Conservation (phyloP, 768 basidiomycete genomes). For the Tephrocybe sp. region DNA sequence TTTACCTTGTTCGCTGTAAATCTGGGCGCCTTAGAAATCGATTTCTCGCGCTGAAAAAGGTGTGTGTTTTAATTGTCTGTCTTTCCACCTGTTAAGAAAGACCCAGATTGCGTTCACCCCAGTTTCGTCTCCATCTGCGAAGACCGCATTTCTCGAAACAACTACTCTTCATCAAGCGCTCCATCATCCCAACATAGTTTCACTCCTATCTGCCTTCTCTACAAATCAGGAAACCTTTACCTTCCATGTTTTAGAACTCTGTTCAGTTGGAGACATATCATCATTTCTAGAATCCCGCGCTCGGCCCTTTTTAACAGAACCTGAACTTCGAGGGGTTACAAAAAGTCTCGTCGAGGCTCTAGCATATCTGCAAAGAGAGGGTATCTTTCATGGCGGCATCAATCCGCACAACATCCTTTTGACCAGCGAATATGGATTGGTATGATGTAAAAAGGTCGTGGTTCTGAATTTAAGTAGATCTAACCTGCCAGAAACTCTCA, state of each 20-base stretch:
- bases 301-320: conserved; percentile 25
- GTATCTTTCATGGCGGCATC: conserved; percentile 43
- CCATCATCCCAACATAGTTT: conserved; percentile 47
- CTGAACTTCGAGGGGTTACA: conserved; percentile 33
- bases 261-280: conserved; percentile 35
- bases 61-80: conserved; percentile 12
- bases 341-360: conserved; percentile 41
- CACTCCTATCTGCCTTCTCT: conserved; percentile 39
- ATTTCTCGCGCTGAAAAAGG: conserved; percentile 42
- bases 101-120: background rate
- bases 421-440: conserved; percentile 34
- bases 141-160: conserved; percentile 10
- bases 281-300: conserved; percentile 24
- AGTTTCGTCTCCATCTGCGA: conserved; percentile 6
- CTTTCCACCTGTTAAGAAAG: background rate
- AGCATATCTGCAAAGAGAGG: conserved; percentile 37
- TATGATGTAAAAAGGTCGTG: conserved; percentile 22
- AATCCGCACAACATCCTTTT: conserved; percentile 36
- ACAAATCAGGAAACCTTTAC: conserved; percentile 26
- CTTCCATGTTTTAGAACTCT: conserved; percentile 46
- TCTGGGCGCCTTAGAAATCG: conserved; percentile 42
- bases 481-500: conserved; percentile 38
- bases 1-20: conserved; percentile 40
- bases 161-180: conserved; percentile 36
- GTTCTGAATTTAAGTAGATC: background rate